Evolutionary conservation across 208 protist species (phyloP), one percentile per base, ranked within the genome.

Genomic region (Herpetomonas tarakana): DNA sequence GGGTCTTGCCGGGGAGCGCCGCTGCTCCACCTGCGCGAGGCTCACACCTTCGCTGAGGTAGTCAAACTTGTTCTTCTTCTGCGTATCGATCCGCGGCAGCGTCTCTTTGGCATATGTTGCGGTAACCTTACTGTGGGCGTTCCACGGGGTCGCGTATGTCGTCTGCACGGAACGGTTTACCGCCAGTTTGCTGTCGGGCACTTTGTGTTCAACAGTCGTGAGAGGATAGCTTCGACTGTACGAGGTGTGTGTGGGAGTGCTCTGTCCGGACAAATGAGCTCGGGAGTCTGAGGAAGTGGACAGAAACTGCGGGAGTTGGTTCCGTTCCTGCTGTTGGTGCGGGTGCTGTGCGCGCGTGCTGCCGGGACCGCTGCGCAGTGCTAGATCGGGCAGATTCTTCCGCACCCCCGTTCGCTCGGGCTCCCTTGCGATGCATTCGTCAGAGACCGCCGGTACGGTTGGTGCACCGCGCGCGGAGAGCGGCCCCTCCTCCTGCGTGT

Each of bases 181-280:
- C 31, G 30, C 2, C 1, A 81, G 18, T 19, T 65, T 0, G 25
- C 35, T 44, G 1, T 60, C 68, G n/a, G 61, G 69, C 27, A 61
- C 9, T 1, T 52, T 64, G 24, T 68, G 65, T n/a, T 67, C 59
- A 0, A 26, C 26, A 30, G 44, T 25, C 12, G 69, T 71, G 19
- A 81, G 67, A 28, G 19, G 65, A 62, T 80, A 79, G 3, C n/a
- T 52, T 6, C 73, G 58, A 22, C 47, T 61, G 66, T 80, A 84
- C 26, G 62, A 52, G 11, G 70, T 39, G 22, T 35, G 38, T 2
- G 27, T 27, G 47, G 58, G 25, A 30, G 41, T 62, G 35, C 44
- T 29, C 41, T 52, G 56, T n/a, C 56, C 51, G 12, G 26, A 22
- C 41, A 52, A 35, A 49, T 49, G 22, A 26, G 56, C 44, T 35